Conservation (phyloP, 768 basidiomycete genomes). For the Scleroderma citrinum region DNA sequence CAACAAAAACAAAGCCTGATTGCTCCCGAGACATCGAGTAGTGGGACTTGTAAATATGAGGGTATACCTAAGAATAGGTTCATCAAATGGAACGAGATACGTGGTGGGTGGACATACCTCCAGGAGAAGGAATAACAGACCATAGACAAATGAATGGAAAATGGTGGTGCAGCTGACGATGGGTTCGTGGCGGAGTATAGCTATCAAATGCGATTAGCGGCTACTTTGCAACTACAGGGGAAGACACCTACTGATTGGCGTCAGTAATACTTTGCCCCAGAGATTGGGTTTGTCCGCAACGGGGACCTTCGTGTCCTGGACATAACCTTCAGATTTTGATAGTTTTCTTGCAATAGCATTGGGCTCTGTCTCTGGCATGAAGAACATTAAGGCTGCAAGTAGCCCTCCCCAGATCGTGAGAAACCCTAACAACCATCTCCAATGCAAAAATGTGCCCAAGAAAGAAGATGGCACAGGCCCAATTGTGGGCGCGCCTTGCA, state of each 20-base stretch:
- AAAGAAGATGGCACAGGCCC: conserved; percentile 22
- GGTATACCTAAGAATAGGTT: conserved; percentile 8
- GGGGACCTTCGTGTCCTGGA: not conserved
- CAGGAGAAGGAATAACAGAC: conserved; percentile 25
- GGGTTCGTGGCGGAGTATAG: conserved; percentile 20
- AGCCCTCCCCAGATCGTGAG: conserved; percentile 16
- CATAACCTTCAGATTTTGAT: not conserved
- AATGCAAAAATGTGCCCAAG: conserved; percentile 14
- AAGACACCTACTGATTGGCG: conserved; percentile 13
- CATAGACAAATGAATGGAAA: conserved; percentile 24
- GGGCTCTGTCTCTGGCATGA: conserved; percentile 18
- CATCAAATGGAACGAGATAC: not conserved
- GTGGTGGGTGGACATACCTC: conserved; percentile 10
- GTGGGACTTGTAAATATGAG: conserved; percentile 14
- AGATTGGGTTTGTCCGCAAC: not conserved
- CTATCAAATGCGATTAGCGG: conserved; percentile 4
- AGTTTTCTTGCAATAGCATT: conserved; percentile 13
- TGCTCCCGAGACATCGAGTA: conserved; percentile 19
- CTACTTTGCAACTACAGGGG: not conserved
- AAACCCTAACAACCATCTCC: conserved; percentile 19
- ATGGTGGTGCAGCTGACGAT: conserved; percentile 23
- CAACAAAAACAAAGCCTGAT: conserved; percentile 16
- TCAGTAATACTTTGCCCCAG: conserved; percentile 10
- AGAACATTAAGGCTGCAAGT: conserved; percentile 10
- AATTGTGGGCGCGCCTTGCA: conserved; percentile 22